Evolutionary conservation across 352 stramenopile species (phyloP).

Genomic region (Pythium oligandrum): DNA sequence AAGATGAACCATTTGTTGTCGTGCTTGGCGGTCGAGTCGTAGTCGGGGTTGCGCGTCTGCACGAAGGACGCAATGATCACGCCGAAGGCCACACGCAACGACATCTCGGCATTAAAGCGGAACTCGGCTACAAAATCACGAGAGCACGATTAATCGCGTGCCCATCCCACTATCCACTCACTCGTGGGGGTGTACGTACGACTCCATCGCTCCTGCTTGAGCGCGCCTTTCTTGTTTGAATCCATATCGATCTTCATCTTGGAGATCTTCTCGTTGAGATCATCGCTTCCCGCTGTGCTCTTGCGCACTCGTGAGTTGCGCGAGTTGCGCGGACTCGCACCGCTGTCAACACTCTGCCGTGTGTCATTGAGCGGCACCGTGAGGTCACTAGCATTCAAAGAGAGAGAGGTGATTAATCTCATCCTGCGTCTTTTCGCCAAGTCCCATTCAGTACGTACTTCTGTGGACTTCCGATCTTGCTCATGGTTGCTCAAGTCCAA

Average conservation of each 20-base stretch:
- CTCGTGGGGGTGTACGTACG: slow-evolving; percentile 24
- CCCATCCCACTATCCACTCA: too few relatives aligned
- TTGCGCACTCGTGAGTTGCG: slow-evolving; percentile 30
- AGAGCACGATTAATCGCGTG: too few relatives aligned
- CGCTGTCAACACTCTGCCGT: slow-evolving; percentile 4
- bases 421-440: too few relatives aligned
- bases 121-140: slow-evolving; percentile 38
- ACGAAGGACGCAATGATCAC: slow-evolving; percentile 69
- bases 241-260: slow-evolving; percentile 68
- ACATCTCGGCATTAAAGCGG: slow-evolving; percentile 61
- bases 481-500: too few relatives aligned
- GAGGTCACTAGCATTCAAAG: slow-evolving; percentile 15
- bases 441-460: too few relatives aligned
- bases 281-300: slow-evolving; percentile 50
- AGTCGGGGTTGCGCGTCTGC: slow-evolving; percentile 48
- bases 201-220: slow-evolving; percentile 45
- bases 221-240: slow-evolving; percentile 44
- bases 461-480: too few relatives aligned
- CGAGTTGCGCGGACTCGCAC: slow-evolving; percentile 21
- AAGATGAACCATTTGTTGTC: slow-evolving; percentile 75
- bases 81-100: slow-evolving; percentile 56
- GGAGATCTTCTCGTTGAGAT: slow-evolving; percentile 53
- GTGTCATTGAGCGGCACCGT: slow-evolving; percentile 27
- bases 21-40: slow-evolving; percentile 32
- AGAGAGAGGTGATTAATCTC: too few relatives aligned